Base-by-base conservation (phyloP, 345 rosid genomes). In the Viola odorata region DNA sequence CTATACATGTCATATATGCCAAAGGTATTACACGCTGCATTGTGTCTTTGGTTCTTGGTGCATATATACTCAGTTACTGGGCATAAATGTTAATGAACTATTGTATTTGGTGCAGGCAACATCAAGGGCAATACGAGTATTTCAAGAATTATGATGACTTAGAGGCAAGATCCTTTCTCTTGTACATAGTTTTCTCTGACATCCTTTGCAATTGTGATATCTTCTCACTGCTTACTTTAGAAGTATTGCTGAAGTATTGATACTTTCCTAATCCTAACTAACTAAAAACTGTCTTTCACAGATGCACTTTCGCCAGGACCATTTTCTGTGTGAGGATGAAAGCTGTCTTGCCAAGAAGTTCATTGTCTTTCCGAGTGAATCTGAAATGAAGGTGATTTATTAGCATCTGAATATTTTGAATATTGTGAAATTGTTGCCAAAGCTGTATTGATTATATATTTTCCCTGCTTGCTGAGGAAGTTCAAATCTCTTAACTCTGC, bases 271-370 rank as follows among this genome's bases (percentile, higher is more conserved):
- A 2, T 23, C 32, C 32, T 23, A 49, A 67, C 58, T 12, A 36
- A 8, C 32, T 64, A 8, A 47, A 40, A 41, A 13, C 57, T 55
- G 42, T 60, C 50, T 80, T 64, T 71, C 55, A 42, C 84, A 90
- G 99, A 85, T 88, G 66, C 99, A 91, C 69, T 91, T 88, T 66
- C 86, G 95, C 10, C 76, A 84, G 45, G 96, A 88, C 45, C 99
- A 95, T 82, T 85, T 75, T 63, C 85, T 91, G 9, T 95, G 99
- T 64, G 97, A 95, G 74, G 99, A 95, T 66, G 97, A 95, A 66
- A 82, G 79, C 8, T 90, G 99, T 71, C 99, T 95, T 59, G 63
- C 88, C 62, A 88, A 95, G 74, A 95, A 95, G 76, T 88, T 95
- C 75, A 41, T 85, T 15, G 99, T 85, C 61, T 95, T 95, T 73